A percentile compares a stretch with the other conserved stretches of the same genome.
phyloP scores from a whole-genome alignment of 352 stramenopile species.

The Phytophthora quininea region DNA sequence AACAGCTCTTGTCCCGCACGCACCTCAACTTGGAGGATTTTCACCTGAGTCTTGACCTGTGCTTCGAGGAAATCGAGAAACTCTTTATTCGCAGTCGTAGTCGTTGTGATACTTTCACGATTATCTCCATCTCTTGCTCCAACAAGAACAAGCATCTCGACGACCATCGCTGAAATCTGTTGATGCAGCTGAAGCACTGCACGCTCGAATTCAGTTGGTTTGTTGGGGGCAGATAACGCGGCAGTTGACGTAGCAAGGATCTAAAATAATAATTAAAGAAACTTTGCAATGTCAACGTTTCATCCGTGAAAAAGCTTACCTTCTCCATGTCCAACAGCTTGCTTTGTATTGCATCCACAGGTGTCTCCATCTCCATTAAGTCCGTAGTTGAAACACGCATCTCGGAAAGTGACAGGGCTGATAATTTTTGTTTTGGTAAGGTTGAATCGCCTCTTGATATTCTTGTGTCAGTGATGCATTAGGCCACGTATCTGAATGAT shows the following conservation, averaged over 20 bases:
- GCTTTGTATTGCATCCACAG: conserved; percentile 10
- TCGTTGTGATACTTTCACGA: background rate
- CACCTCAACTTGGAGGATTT: conserved; percentile 67
- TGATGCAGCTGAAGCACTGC: conserved; percentile 42
- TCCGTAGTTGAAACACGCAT: conserved; percentile 2
- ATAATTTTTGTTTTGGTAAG: too few relatives aligned
- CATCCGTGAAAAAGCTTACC: conserved; percentile 12
- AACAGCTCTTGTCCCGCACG: conserved; percentile 65
- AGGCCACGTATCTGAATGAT: too few relatives aligned
- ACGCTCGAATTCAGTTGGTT: conserved; percentile 36
- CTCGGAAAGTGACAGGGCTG: background rate
- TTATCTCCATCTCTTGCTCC: conserved; percentile 3
- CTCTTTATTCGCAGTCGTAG: conserved; percentile 26
- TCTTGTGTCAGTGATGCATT: too few relatives aligned
- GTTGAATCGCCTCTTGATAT: background rate
- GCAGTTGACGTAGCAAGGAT: conserved; percentile 36
- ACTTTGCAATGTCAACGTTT: conserved; percentile 12
- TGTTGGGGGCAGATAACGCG: conserved; percentile 20
- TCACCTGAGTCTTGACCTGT: conserved; percentile 47
- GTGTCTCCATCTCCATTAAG: conserved; percentile 12
- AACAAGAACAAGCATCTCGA: conserved; percentile 19
- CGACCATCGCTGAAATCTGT: conserved; percentile 42
- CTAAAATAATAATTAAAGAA: conserved; percentile 20
- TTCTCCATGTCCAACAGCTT: conserved; percentile 39
- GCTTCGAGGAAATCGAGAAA: conserved; percentile 55